phyloP scores from a whole-genome alignment of 441 rosid species.

The Mallotus japonicus region DNA sequence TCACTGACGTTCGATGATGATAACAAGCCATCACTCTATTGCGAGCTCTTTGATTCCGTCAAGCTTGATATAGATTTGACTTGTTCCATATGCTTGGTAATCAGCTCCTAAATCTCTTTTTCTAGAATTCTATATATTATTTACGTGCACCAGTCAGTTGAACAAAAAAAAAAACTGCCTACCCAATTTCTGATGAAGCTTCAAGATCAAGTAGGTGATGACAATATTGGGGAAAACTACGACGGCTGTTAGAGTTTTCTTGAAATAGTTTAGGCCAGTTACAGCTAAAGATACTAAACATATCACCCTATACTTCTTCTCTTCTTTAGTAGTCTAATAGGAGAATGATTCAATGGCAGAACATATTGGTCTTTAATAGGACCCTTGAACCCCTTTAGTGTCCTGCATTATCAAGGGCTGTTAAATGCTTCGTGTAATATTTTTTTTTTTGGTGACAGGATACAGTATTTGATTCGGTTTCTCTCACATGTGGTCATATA shows the following conservation, averaged over 20 bases:
- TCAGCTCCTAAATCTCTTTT: conserved; percentile 20
- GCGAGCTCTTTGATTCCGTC: conserved; percentile 72
- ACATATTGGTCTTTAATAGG: background rate
- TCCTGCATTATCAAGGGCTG: no score
- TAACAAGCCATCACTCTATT: conserved; percentile 67
- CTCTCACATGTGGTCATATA: conserved; percentile 87
- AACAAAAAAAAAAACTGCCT: no score
- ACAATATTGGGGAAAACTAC: no score
- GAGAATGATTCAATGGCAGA: background rate
- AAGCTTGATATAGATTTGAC: conserved; percentile 83
- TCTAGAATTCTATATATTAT: no score
- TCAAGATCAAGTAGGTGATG: no score
- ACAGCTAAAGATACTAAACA: no score
- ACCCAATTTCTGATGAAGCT: no score
- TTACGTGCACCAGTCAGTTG: no score
- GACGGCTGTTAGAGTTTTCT: no score
- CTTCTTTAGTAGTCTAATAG: background rate
- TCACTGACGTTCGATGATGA: conserved; percentile 57
- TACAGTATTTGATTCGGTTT: conserved; percentile 82
- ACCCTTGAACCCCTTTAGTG: background rate
- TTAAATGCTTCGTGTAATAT: background rate
- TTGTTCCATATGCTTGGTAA: conserved; percentile 92
- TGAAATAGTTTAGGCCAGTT: no score
- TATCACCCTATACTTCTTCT: background rate
- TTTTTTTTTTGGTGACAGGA: conserved; percentile 44